Base-by-base conservation (phyloP, 768 basidiomycete species). In the Exidia glandulosa region DNA sequence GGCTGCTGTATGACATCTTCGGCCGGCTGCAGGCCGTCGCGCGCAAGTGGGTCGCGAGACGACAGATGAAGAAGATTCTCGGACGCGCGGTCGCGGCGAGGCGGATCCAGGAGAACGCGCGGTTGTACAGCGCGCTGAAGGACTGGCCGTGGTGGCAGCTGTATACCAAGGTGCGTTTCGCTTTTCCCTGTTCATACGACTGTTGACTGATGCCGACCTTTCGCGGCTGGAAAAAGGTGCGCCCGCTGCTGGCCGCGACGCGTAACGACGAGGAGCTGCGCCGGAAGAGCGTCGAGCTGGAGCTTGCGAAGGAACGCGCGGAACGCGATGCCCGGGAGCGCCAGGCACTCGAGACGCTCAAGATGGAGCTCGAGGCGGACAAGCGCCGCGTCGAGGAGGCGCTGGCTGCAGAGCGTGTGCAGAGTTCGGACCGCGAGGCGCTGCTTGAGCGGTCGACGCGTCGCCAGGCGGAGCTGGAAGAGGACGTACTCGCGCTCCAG, bases 71-170 rank as follows among this genome's bases (percentile, higher is more conserved):
- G 77, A 98, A 98, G 77, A 82, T 96, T 56, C 79, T 98, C 55
- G 93, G 97, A 67, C 86, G 96, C 52, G 93, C 94, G 1, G 77
- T 86, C 41, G 94, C 96, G 3, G 85, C 94, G 45, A 82, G 90
- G 52, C 94, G 90, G 1, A 94, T 98, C 62, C 96, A 98, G 69
- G 81, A 86, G 50, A 99, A 99, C 69, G 95, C 95, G 2, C 78
- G 93, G 25, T 79, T 96, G 25, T 98, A 98, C 68, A 85, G 87
- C 6, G 87, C 91, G 59, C 77, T 99, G 31, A 80, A 84, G 52
- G 91, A 95, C 57, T 98, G 96, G 96, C 94, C 95, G 1, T 98
- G 96, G 96, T 99, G 96, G 96, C 89, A 94, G 63, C 78, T 98
- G 9, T 99, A 94, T 69, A 93, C 93, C 2, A 95, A 95, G 77